A percentile compares a stretch with the other conserved stretches of the same genome.
Evolutionary conservation across 2,329 filamentous ascomycete genomes (phyloP).

Genomic region (Pseudopyricularia javanii): DNA sequence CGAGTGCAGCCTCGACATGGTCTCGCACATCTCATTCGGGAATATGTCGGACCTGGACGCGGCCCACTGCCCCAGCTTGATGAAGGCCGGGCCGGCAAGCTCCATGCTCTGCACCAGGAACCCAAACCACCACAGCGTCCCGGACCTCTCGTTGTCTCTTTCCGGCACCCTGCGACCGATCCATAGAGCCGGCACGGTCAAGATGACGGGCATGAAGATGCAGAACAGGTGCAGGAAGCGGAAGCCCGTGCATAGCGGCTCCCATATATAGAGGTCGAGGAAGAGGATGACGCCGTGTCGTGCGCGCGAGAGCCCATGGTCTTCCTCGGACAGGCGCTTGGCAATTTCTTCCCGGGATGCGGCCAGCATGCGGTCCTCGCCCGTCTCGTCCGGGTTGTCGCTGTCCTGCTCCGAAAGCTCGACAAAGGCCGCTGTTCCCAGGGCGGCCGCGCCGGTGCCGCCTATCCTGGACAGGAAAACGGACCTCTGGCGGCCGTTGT

Average conservation of each 20-base stretch:
- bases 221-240: constrained; percentile 77
- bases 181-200: constrained; percentile 71
- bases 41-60: constrained; percentile 95
- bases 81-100: constrained; percentile 85
- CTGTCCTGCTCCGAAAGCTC: constrained; percentile 44
- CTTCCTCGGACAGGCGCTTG: constrained; percentile 51
- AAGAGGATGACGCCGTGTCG: constrained; percentile 50
- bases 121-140: constrained; percentile 88
- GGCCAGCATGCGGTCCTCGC: constrained; percentile 78
- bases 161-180: constrained; percentile 52
- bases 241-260: constrained; percentile 75
- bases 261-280: constrained; percentile 62
- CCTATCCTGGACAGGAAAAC: not conserved
- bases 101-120: constrained; percentile 88
- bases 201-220: constrained; percentile 85
- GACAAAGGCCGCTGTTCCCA: constrained; percentile 46
- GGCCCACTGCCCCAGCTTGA: constrained; percentile 98
- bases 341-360: constrained; percentile 66
- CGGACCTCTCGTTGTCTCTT: constrained; percentile 62
- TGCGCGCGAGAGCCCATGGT: constrained; percentile 45
- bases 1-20: constrained; percentile 92
- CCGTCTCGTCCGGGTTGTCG: constrained; percentile 44
- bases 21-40: constrained; percentile 76
- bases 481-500: not conserved
- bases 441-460: constrained; percentile 19